phyloP scores from a whole-genome alignment of 2,329 filamentous ascomycete genomes.

The Venturia nashicola region DNA sequence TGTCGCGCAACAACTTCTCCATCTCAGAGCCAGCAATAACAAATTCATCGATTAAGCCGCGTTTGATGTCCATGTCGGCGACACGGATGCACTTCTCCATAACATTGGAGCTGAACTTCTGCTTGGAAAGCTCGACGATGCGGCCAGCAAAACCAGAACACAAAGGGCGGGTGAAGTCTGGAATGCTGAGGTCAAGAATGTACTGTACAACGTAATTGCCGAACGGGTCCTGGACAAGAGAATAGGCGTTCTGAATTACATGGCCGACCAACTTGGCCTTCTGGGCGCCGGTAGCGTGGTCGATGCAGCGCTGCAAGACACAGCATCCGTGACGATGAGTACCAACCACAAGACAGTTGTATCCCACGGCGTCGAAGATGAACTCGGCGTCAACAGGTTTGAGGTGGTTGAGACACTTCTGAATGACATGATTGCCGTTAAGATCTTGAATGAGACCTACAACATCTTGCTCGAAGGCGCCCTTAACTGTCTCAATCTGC shows the following conservation, averaged over 20 bases:
- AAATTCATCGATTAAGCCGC: conserved; percentile 77
- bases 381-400: conserved; percentile 77
- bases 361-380: conserved; percentile 90
- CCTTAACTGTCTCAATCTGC: conserved; percentile 68
- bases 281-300: conserved; percentile 84
- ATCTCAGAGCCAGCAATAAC: conserved; percentile 55
- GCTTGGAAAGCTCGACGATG: conserved; percentile 64
- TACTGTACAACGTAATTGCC: conserved; percentile 99
- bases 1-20: conserved; percentile 79
- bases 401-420: conserved; percentile 96
- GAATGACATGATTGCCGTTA: conserved; percentile 97
- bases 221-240: conserved; percentile 89
- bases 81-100: conserved; percentile 88
- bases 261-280: conserved; percentile 74
- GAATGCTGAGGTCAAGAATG: conserved; percentile 68
- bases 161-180: conserved; percentile 87
- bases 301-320: conserved; percentile 94
- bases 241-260: conserved; percentile 80
- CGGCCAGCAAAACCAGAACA: conserved; percentile 68
- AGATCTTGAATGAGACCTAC: conserved; percentile 94
- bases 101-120: conserved; percentile 99
- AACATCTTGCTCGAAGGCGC: conserved; percentile 69
- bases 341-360: conserved; percentile 76
- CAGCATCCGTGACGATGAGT: conserved; percentile 97
- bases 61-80: conserved; percentile 60